These are phyloP conservation scores for Dispira simplex DNA, from an alignment of 192 early-diverging fungal species.

Conservation along the genomic window DNA sequence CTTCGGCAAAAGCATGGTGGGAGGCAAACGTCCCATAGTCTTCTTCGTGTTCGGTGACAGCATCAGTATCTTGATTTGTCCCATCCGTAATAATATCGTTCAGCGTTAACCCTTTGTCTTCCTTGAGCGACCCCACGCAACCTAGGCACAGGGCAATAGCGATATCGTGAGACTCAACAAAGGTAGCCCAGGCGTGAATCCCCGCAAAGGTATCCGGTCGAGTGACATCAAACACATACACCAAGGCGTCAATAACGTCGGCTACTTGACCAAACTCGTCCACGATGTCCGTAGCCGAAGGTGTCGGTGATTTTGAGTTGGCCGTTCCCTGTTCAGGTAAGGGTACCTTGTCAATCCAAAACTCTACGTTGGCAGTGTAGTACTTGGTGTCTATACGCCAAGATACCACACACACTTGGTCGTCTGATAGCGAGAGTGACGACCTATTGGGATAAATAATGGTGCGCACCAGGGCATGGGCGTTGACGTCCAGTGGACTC, in stretches of 20 bases:
- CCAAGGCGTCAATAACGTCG: slow-evolving; percentile 37
- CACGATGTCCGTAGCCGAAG: slow-evolving; percentile 12
- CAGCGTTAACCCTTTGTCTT: no score
- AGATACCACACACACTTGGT: slow-evolving; percentile 22
- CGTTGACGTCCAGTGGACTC: no score
- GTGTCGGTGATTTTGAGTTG: slow-evolving; percentile 17
- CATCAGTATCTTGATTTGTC: no score
- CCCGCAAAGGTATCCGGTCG: slow-evolving; percentile 38
- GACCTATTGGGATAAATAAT: no score
- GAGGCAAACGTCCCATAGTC: neutral
- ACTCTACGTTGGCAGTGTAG: slow-evolving; percentile 41
- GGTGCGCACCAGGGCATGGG: no score
- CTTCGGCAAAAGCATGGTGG: neutral
- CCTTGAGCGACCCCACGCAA: no score
- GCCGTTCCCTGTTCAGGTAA: slow-evolving; percentile 12
- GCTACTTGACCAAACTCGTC: slow-evolving; percentile 25
- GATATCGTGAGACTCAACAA: slow-evolving; percentile 33
- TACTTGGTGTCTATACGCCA: slow-evolving; percentile 48
- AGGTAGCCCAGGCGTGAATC: slow-evolving; percentile 34
- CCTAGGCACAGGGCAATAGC: slow-evolving; percentile 31
- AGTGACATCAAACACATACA: slow-evolving; percentile 24
- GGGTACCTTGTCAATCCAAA: slow-evolving; percentile 40
- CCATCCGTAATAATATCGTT: no score
- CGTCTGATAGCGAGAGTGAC: no score
- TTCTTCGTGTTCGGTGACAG: neutral